Percentiles rank a stretch among this genome's conserved stretches.
phyloP scores from a whole-genome alignment of 345 rosid genomes.

The Citrus australasica region DNA sequence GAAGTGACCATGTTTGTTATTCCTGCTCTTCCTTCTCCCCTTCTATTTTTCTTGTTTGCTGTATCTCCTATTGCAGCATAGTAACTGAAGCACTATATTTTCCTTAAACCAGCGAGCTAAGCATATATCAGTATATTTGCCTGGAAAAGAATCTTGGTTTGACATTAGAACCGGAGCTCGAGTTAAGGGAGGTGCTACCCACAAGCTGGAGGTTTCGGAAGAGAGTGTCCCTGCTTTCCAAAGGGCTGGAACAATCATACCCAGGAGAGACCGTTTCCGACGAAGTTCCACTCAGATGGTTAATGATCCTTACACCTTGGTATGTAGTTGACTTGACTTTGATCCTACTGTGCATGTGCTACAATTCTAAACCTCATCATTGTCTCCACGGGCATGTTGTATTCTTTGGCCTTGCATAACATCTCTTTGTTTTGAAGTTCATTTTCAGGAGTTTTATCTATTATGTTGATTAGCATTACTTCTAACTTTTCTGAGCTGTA shows the following conservation, averaged over 20 bases:
- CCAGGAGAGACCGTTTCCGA: conserved; percentile 85
- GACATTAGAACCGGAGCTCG: conserved; percentile 74
- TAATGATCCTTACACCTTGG: conserved; percentile 94
- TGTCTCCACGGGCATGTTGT: too few relatives aligned
- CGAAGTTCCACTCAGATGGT: conserved; percentile 94
- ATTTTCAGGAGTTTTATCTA: not conserved
- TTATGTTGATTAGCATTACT: too few relatives aligned
- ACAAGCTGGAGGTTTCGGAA: conserved; percentile 75
- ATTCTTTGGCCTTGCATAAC: not conserved
- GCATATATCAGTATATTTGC: conserved; percentile 74
- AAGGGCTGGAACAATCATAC: conserved; percentile 92
- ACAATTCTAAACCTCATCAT: not conserved
- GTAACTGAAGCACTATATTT: conserved; percentile 5
- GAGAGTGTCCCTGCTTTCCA: conserved; percentile 94
- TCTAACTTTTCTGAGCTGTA: not conserved
- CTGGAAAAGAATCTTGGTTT: conserved; percentile 88
- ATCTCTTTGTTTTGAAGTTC: not conserved
- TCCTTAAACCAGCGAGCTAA: conserved; percentile 52
- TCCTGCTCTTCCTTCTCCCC: conserved; percentile 1
- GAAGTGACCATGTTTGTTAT: not conserved
- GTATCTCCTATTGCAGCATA: not conserved
- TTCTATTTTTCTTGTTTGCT: conserved; percentile 2
- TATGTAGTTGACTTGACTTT: conserved; percentile 27
- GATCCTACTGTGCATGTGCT: not conserved
- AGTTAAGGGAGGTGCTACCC: conserved; percentile 55